A percentile compares a stretch with the other conserved stretches of the same genome.
Evolutionary conservation across 306 rosid genomes (phyloP).

Genomic region (Alnus rubra): DNA sequence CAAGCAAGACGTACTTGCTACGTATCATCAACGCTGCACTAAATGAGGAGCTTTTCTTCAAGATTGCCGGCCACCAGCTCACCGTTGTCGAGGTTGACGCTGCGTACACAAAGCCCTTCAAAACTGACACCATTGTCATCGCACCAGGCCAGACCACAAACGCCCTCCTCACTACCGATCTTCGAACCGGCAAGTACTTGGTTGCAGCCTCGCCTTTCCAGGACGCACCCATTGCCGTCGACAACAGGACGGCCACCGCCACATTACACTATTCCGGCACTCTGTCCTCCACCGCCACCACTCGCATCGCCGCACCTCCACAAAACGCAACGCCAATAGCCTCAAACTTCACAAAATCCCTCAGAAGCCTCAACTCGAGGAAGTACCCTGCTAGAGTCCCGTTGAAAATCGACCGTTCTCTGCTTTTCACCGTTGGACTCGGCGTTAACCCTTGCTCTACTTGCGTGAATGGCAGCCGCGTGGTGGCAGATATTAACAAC

Average conservation of each 20-base stretch:
- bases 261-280: slow-evolving; percentile 54
- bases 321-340: slow-evolving; percentile 60
- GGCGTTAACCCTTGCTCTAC: slow-evolving; percentile 68
- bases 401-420: slow-evolving; percentile 56
- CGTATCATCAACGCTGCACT: slow-evolving; percentile 87
- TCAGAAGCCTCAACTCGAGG: slow-evolving; percentile 65
- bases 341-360: slow-evolving; percentile 46
- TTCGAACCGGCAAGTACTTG: slow-evolving; percentile 46
- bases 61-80: slow-evolving; percentile 68
- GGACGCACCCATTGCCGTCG: slow-evolving; percentile 65
- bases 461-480: slow-evolving; percentile 52
- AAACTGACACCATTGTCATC: slow-evolving; percentile 60
- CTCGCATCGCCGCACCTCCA: slow-evolving; percentile 57
- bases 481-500: slow-evolving; percentile 76
- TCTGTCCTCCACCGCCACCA: slow-evolving; percentile 42
- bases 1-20: slow-evolving; percentile 59
- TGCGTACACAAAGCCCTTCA: slow-evolving; percentile 71
- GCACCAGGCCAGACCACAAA: slow-evolving; percentile 93
- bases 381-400: slow-evolving; percentile 72
- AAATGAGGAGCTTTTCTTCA: slow-evolving; percentile 83
- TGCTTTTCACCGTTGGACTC: slow-evolving; percentile 73
- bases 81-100: slow-evolving; percentile 88
- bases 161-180: slow-evolving; percentile 57
- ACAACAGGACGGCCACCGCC: slow-evolving; percentile 67
- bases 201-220: slow-evolving; percentile 72